Base-by-base conservation (phyloP, 306 rosid species). In the Lathyrus aphaca region DNA sequence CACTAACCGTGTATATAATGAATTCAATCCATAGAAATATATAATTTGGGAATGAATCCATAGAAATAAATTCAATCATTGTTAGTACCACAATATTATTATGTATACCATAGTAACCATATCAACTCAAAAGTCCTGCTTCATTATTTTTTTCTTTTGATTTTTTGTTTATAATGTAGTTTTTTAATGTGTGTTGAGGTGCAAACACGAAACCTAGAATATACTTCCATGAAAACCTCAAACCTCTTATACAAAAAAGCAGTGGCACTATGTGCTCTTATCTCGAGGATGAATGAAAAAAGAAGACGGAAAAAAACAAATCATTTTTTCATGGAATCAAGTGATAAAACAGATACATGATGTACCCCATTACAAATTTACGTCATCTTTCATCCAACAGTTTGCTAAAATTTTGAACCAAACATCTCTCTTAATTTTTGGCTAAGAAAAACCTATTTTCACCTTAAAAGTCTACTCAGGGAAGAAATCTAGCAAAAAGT, bases 291-390 rank as follows among this genome's bases (percentile, higher is more conserved):
- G 57, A 51, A 51, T 25, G 19, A 49, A 5, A 8, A 19, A 12
- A 17, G 12, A 14, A 6, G 16, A n/a, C n/a, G n/a, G n/a, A 40
- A 4, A 16, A 50, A 15, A 14, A 44, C 1, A 17, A 17, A 6
- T 50, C 14, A 17, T 50, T 50, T 50, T 49, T 50, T 50, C 29
- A 50, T 29, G 29, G 57, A 50, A 50, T 50, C 56, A 50, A 11
- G 56, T 8, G 13, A 17, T 18, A 14, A 48, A 48, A 48, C 54
- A 6, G 54, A 48, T 16, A 50, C 18, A 2, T 7, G 1, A 21
- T 19, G 8, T 10, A 6, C 11, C 58, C n/a, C n/a, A 53, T 19
- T 53, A 35, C 10, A 35, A 35, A 35, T 35, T 35, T 35, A 6
- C 58, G 58, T 53, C 58, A 53, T 55, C 17, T 25, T 55, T 27